A percentile compares a stretch with the other conserved stretches of the same genome.
Evolutionary conservation across 2,329 filamentous ascomycete genomes (phyloP).

Genomic region (Neofusicoccum umdonicola): DNA sequence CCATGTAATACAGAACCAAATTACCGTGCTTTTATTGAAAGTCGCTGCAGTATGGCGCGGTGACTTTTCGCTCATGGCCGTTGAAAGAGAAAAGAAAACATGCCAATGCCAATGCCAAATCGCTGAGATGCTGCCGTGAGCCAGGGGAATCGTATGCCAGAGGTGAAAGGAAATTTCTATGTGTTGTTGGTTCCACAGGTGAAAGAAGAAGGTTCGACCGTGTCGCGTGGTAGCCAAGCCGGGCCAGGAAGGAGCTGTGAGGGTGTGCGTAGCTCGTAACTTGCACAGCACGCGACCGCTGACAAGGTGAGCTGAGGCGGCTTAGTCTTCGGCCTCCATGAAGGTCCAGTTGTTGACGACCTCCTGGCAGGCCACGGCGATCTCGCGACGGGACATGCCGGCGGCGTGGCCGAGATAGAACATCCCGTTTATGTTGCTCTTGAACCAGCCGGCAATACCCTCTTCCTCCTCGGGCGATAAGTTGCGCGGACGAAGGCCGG

Average conservation of each 20-base stretch:
- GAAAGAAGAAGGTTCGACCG: neutral
- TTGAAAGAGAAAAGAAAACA: neutral
- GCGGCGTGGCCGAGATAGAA: conserved; percentile 1
- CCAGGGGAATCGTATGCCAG: neutral
- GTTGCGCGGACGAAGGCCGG: neutral
- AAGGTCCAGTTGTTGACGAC: neutral
- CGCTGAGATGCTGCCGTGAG: neutral
- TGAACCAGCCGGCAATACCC: neutral
- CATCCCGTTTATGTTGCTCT: conserved; percentile 5
- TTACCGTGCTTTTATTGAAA: neutral
- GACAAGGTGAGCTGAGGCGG: neutral
- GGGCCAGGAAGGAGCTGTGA: too few relatives aligned
- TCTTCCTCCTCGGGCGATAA: neutral
- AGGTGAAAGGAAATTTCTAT: neutral
- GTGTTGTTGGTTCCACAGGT: too few relatives aligned
- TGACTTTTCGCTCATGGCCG: neutral
- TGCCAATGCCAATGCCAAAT: neutral
- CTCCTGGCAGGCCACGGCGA: neutral
- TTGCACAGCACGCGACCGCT: neutral
- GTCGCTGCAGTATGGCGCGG: too few relatives aligned
- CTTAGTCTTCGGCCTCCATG: neutral
- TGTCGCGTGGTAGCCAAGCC: too few relatives aligned
- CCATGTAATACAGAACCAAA: neutral
- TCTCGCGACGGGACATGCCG: neutral
- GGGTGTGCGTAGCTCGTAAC: too few relatives aligned